Evolutionary conservation across 2,329 filamentous ascomycete species (phyloP).

Genomic region (Fusarium sp.): DNA sequence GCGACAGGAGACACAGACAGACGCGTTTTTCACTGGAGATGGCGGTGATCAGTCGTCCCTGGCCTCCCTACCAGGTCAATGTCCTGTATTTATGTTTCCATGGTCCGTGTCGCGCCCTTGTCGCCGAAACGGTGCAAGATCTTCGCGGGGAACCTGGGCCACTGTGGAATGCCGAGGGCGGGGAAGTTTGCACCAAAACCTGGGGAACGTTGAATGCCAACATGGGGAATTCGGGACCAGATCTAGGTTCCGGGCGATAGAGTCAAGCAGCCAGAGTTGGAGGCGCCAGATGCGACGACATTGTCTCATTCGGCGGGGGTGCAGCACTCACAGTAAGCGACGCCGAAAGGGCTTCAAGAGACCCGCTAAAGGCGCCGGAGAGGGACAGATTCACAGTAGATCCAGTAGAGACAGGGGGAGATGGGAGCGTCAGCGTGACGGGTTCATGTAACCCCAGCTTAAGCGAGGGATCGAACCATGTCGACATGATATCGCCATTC

Average conservation of each 20-base stretch:
- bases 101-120: neutral
- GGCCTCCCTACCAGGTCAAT: neutral
- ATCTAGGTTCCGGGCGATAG: conserved; percentile 32
- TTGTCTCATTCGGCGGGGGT: conserved; percentile 4
- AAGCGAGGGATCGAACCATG: neutral
- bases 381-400: conserved; percentile 19
- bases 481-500: neutral
- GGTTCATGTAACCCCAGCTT: neutral
- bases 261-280: neutral
- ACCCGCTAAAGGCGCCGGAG: conserved; percentile 18
- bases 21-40: too few relatives aligned
- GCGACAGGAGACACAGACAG: too few relatives aligned
- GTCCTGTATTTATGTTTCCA: conserved; percentile 36
- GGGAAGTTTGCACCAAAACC: conserved; percentile 28
- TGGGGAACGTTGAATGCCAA: conserved; percentile 26
- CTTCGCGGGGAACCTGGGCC: conserved; percentile 24
- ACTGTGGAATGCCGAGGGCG: conserved; percentile 26
- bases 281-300: conserved; percentile 10
- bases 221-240: conserved; percentile 30
- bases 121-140: conserved; percentile 17
- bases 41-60: too few relatives aligned
- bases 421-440: neutral
- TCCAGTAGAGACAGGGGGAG: neutral
- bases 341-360: conserved; percentile 6
- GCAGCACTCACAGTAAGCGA: neutral